A percentile compares a stretch with the other conserved stretches of the same genome.
These are phyloP conservation scores for Aspergillus fumigatus DNA, from an alignment of 2,329 filamentous ascomycete genomes.

Conservation along the genomic window DNA sequence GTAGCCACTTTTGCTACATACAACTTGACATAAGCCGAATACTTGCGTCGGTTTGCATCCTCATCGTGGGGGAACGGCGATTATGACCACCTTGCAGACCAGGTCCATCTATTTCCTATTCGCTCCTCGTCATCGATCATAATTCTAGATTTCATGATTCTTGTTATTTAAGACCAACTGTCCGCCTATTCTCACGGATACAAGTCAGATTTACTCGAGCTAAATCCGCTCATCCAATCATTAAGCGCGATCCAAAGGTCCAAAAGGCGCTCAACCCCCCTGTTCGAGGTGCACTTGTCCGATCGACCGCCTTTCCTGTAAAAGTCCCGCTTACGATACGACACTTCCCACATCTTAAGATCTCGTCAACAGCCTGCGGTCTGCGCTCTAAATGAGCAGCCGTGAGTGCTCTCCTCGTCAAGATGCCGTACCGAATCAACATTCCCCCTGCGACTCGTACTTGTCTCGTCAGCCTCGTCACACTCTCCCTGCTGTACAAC, in stretches of 20 bases:
- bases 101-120: background rate
- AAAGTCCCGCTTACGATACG: background rate
- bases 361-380: constrained; percentile 17
- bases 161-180: background rate
- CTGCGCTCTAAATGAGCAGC: constrained; percentile 15
- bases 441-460: constrained; percentile 86
- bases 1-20: too few species aligned
- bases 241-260: background rate
- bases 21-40: too few species aligned
- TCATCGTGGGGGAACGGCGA: too few species aligned
- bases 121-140: background rate
- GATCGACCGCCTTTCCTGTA: constrained; percentile 4
- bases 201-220: background rate
- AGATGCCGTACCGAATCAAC: constrained; percentile 78
- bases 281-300: background rate
- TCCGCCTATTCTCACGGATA: background rate
- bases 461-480: constrained; percentile 68
- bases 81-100: background rate
- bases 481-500: constrained; percentile 74
- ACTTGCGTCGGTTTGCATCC: too few species aligned
- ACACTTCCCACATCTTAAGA: constrained; percentile 1
- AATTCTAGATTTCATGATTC: background rate
- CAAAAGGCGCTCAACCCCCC: background rate
- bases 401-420: constrained; percentile 30
- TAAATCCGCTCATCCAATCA: background rate